Percentiles rank a stretch among this genome's conserved stretches.
These are phyloP conservation scores for Kodamaea suecica DNA, from an alignment of 1,139 yeast species.

Conservation along the genomic window DNA sequence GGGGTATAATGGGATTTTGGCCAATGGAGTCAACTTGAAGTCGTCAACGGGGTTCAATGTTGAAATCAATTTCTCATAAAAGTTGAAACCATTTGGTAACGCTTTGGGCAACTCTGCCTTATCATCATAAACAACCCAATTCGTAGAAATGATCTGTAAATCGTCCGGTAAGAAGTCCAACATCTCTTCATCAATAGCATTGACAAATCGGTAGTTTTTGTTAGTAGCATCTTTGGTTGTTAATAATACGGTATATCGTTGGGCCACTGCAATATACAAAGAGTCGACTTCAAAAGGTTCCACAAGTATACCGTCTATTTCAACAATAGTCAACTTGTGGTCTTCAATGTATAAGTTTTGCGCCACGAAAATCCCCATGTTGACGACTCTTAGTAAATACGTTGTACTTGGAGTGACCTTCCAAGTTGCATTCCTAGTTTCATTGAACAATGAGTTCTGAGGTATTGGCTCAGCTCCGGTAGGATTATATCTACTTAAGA, in stretches of 20 bases:
- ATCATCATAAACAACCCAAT: conserved; percentile 50
- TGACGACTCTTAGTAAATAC: conserved; percentile 59
- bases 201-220: conserved; percentile 60
- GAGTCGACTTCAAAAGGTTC: conserved; percentile 55
- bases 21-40: conserved; percentile 49
- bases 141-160: conserved; percentile 52
- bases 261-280: conserved; percentile 67
- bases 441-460: conserved; percentile 60
- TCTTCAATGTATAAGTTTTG: conserved; percentile 68
- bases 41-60: conserved; percentile 45
- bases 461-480: conserved; percentile 86
- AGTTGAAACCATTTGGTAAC: conserved; percentile 11
- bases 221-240: conserved; percentile 44
- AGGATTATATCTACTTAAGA: conserved; percentile 65
- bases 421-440: conserved; percentile 57
- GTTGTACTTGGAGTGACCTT: conserved; percentile 58
- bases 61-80: conserved; percentile 22
- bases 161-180: conserved; percentile 59
- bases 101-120: conserved; percentile 20
- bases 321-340: conserved; percentile 65
- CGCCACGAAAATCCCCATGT: conserved; percentile 69
- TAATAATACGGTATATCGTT: conserved; percentile 62
- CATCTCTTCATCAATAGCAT: conserved; percentile 61
- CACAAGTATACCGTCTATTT: conserved; percentile 69
- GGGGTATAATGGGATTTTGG: conserved; percentile 39